phyloP scores from a whole-genome alignment of 768 basidiomycete species.

The Pluteus cervinus region DNA sequence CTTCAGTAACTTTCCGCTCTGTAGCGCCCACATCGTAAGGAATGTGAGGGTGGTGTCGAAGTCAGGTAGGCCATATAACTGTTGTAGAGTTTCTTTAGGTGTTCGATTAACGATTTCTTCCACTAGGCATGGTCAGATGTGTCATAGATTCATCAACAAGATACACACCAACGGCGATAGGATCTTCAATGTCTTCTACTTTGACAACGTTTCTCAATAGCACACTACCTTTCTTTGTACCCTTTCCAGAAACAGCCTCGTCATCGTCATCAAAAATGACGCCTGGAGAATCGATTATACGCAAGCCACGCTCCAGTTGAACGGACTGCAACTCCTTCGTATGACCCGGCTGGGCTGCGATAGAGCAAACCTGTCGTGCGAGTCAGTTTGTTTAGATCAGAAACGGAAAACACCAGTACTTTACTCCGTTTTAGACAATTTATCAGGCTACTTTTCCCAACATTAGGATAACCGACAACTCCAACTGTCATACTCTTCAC shows the following conservation, averaged over 20 bases:
- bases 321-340: conserved; percentile 90
- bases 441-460: conserved; percentile 93
- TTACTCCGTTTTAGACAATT: conserved; percentile 87
- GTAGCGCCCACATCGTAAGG: conserved; percentile 83
- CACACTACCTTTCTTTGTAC: conserved; percentile 52
- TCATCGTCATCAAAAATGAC: conserved; percentile 95
- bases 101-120: conserved; percentile 83
- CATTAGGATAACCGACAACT: conserved; percentile 95
- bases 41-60: conserved; percentile 75
- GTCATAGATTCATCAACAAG: background rate
- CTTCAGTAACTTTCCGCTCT: conserved; percentile 79
- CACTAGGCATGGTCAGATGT: conserved; percentile 37
- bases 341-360: conserved; percentile 92
- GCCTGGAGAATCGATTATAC: conserved; percentile 93
- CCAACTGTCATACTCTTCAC: conserved; percentile 77
- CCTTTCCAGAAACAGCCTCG: conserved; percentile 37
- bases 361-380: conserved; percentile 68
- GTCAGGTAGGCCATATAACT: conserved; percentile 80
- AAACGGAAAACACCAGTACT: conserved; percentile 26
- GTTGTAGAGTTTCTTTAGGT: conserved; percentile 61
- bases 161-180: conserved; percentile 74
- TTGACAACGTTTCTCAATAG: conserved; percentile 85
- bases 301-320: conserved; percentile 87
- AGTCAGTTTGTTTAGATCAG: conserved; percentile 1
- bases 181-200: conserved; percentile 88